Percentiles rank a stretch among this genome's conserved stretches.
Evolutionary conservation across 129 eudicot species (phyloP).

Genomic region (Rutidosis leptorrhynchoides): DNA sequence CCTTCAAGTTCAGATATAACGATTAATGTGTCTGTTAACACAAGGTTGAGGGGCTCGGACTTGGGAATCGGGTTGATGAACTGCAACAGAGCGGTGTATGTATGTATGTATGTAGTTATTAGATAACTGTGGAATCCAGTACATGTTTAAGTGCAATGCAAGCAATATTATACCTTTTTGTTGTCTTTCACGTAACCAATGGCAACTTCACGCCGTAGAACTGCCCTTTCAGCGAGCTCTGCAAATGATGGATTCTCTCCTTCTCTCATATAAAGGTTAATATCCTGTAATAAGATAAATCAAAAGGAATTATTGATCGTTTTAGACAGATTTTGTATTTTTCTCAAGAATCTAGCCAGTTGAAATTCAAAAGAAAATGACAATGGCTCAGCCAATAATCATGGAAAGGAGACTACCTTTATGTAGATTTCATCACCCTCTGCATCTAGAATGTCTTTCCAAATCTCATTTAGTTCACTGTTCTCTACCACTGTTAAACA

Average conservation of each 20-base stretch:
- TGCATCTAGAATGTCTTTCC: constrained; percentile 92
- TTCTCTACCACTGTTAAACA: constrained; percentile 77
- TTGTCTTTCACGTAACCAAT: constrained; percentile 83
- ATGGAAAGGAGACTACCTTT: constrained; percentile 54
- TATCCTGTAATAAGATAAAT: no score
- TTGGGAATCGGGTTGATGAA: constrained; percentile 89
- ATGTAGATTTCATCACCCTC: constrained; percentile 98
- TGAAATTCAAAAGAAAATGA: no score
- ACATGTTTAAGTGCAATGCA: background rate
- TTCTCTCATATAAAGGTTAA: constrained; percentile 72
- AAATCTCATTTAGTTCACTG: constrained; percentile 73
- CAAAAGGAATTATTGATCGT: no score
- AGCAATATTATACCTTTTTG: constrained; percentile 68
- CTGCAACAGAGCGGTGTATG: constrained; percentile 30
- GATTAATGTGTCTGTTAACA: constrained; percentile 58
- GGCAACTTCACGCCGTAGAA: constrained; percentile 85
- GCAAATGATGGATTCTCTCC: constrained; percentile 73
- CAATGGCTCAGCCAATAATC: no score
- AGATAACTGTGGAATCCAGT: no score
- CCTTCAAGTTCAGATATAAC: constrained; percentile 94
- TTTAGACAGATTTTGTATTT: no score
- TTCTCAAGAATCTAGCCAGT: no score
- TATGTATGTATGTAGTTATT: background rate
- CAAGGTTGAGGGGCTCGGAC: constrained; percentile 68
- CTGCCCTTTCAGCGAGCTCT: constrained; percentile 86